Evolutionary conservation across 2,329 filamentous ascomycete genomes (phyloP), one percentile per base, ranked within the genome.

Genomic region (Fusarium newnesense): DNA sequence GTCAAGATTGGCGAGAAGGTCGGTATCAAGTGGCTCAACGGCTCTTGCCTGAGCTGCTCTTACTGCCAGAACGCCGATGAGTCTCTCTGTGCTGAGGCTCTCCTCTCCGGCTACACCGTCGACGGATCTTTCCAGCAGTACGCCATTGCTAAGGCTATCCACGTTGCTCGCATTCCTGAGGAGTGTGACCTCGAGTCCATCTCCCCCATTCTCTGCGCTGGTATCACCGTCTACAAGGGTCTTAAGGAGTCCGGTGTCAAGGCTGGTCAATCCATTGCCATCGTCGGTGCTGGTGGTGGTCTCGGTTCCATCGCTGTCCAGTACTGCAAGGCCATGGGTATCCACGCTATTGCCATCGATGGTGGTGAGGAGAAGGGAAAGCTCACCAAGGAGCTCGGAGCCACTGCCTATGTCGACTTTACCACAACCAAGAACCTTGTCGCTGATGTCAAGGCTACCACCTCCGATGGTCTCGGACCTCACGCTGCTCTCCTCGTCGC

Each of bases 61-160:
- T 97, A 94, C 88, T 98, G 95, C 86, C 91, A 92, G 80, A 88
- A 91, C 76, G 83, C 89, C 53, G 93, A 97, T 76, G 95, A 98
- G 85, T 92, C 94, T 6, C 91, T 97, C 10, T 98, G 96, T 85
- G 83, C 88, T 21, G 86, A 93, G 67, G 90, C 93, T 32, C 85
- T 88, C 40, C 89, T 97, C 44, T 97, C 94, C 2, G 96, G 96
- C 64, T 97, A 97, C 88, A 97, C 94, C 9, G 94, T 97, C 80
- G 94, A 97, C 81, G 95, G 95, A 37, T 91, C 92, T 46, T 98
- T 98, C 89, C 95, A 98, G 86, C 91, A 97, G 86, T 98, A 97
- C 85, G 90, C 89, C 81, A 90, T 97, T 75, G 95, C 91, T 76
- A 97, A 97, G 83, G 95, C 94, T 21, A 90, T 92, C 24, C 94